phyloP scores from a whole-genome alignment of 2,329 filamentous ascomycete species.

The Exserohilum turcica region DNA sequence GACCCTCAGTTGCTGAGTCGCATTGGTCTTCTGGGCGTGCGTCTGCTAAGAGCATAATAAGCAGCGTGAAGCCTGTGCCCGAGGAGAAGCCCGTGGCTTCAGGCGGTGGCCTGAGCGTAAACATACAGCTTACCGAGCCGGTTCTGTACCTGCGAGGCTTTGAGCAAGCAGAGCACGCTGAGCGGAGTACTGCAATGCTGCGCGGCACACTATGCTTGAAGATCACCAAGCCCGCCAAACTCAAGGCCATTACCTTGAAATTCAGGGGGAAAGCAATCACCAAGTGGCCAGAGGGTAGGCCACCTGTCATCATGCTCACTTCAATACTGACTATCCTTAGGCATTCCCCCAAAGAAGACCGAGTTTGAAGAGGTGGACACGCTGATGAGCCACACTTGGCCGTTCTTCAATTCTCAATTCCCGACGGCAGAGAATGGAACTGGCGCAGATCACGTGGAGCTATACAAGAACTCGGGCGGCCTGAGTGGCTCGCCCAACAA shows the following conservation, averaged over 20 bases:
- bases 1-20: slow-evolving; percentile 51
- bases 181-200: slow-evolving; percentile 77
- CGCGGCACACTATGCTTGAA: slow-evolving; percentile 81
- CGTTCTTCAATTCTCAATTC: slow-evolving; percentile 85
- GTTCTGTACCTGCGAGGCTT: slow-evolving; percentile 80
- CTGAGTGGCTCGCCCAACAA: slow-evolving; percentile 54
- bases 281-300: slow-evolving; percentile 86
- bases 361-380: slow-evolving; percentile 84
- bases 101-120: slow-evolving; percentile 75
- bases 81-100: slow-evolving; percentile 75
- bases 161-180: slow-evolving; percentile 68
- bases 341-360: slow-evolving; percentile 84
- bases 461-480: slow-evolving; percentile 53
- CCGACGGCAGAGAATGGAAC: slow-evolving; percentile 64
- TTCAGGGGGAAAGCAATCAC: slow-evolving; percentile 85
- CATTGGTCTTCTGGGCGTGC: slow-evolving; percentile 46
- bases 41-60: slow-evolving; percentile 43
- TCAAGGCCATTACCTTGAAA: slow-evolving; percentile 87
- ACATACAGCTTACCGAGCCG: slow-evolving; percentile 78
- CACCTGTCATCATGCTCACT: neutral
- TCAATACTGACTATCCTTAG: slow-evolving; percentile 44
- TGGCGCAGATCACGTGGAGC: slow-evolving; percentile 66
- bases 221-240: slow-evolving; percentile 86
- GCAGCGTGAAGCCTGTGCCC: slow-evolving; percentile 41
- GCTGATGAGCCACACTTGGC: slow-evolving; percentile 84